These are phyloP conservation scores for Fusarium sp. DNA, from an alignment of 2,329 filamentous ascomycete genomes.

Conservation along the genomic window DNA sequence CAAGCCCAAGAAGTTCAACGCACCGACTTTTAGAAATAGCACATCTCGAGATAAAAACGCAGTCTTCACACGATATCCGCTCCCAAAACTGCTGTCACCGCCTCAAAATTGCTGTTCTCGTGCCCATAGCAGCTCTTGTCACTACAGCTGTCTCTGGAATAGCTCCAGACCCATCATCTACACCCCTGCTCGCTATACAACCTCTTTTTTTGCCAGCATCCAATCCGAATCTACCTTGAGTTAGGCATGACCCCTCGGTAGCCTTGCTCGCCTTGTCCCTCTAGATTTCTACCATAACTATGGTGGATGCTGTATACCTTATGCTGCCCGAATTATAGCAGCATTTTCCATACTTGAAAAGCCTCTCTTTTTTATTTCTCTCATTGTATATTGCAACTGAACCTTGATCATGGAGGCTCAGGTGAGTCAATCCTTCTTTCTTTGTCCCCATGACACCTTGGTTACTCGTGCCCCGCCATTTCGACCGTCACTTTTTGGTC, in stretches of 20 bases:
- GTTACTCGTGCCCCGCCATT: slow-evolving; percentile 49
- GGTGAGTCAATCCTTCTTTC: slow-evolving; percentile 52
- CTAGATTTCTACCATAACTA: slow-evolving; percentile 51
- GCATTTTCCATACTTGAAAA: slow-evolving; percentile 48
- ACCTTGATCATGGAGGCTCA: slow-evolving; percentile 61
- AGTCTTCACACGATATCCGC: slow-evolving; percentile 42
- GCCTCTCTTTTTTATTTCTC: background rate
- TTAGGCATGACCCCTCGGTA: slow-evolving; percentile 58
- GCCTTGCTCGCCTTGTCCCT: slow-evolving; percentile 53
- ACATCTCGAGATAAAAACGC: slow-evolving; percentile 54
- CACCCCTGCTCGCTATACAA: slow-evolving; percentile 25
- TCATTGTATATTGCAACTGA: slow-evolving; percentile 35
- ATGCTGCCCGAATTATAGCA: slow-evolving; percentile 61
- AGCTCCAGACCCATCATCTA: slow-evolving; percentile 26
- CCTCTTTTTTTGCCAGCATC: slow-evolving; percentile 33
- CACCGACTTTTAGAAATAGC: slow-evolving; percentile 57
- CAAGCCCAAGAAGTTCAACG: slow-evolving; percentile 50
- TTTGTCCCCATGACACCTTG: slow-evolving; percentile 43
- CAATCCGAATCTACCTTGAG: slow-evolving; percentile 29
- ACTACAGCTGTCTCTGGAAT: slow-evolving; percentile 7
- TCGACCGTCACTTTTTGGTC: slow-evolving; percentile 38
- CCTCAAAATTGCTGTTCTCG: slow-evolving; percentile 15
- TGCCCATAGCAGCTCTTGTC: slow-evolving; percentile 1
- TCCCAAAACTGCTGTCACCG: slow-evolving; percentile 36
- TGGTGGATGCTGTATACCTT: slow-evolving; percentile 58